phyloP scores from a whole-genome alignment of 2,329 filamentous ascomycete genomes.

The Botrytis sinoallii region DNA sequence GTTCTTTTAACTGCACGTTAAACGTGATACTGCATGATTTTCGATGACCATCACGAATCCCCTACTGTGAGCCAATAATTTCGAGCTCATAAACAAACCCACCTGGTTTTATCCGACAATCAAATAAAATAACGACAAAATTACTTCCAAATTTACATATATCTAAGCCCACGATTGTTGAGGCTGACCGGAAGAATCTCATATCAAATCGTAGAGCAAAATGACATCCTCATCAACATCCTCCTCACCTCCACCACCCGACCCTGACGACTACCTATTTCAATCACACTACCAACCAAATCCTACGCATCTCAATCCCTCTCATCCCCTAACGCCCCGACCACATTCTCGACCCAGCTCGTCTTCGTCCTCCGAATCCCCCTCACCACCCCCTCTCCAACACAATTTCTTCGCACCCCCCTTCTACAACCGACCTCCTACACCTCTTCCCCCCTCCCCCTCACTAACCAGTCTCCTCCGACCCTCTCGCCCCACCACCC shows the following conservation, averaged over 20 bases:
- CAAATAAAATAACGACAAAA: not conserved
- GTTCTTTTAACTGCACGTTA: not conserved
- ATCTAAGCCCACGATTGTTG: not conserved
- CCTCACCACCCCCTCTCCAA: slow-evolving; percentile 40
- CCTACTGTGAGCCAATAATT: not conserved
- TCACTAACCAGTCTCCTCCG: slow-evolving; percentile 88
- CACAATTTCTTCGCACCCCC: slow-evolving; percentile 66
- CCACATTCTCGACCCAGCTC: not conserved
- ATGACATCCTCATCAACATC: slow-evolving; percentile 17
- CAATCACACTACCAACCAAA: slow-evolving; percentile 6
- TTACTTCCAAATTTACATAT: too few relatives aligned
- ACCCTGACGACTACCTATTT: slow-evolving; percentile 14
- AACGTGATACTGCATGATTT: not conserved
- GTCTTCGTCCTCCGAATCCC: not conserved
- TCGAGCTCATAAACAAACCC: not conserved
- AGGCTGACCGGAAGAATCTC: not conserved
- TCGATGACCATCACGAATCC: not conserved
- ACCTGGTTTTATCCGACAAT: not conserved
- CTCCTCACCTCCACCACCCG: slow-evolving; percentile 1
- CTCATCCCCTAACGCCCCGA: not conserved
- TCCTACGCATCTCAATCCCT: not conserved
- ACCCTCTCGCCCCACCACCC: slow-evolving; percentile 87
- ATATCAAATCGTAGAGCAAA: not conserved
- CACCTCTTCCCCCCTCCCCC: slow-evolving; percentile 86
- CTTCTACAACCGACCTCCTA: slow-evolving; percentile 97